Evolutionary conservation across 768 basidiomycete species (phyloP).

Genomic region (Suillus hirtellus): DNA sequence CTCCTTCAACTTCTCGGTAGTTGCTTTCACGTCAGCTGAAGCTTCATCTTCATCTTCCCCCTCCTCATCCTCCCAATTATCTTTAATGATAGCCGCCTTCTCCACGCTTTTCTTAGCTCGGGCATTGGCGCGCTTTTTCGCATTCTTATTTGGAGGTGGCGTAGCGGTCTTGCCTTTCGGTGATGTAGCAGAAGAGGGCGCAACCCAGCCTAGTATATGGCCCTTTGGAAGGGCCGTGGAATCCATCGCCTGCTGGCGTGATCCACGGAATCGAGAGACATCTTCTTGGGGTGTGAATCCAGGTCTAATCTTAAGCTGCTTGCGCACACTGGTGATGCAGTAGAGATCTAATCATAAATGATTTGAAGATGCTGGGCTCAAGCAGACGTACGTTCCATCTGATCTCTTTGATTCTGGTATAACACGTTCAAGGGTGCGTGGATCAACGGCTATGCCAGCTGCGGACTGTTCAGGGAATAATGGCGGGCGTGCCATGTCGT

Average conservation of each 20-base stretch:
- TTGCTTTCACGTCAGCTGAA: conserved; percentile 19
- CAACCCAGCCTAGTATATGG: conserved; percentile 81
- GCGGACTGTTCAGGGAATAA: conserved; percentile 67
- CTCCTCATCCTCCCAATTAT: conserved; percentile 79
- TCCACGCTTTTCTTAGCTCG: conserved; percentile 65
- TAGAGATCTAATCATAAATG: conserved; percentile 7
- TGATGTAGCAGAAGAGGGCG: conserved; percentile 50
- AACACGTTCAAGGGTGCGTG: conserved; percentile 82
- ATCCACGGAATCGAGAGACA: conserved; percentile 80
- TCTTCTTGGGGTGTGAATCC: conserved; percentile 97
- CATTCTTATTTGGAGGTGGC: conserved; percentile 69
- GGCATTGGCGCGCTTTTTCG: conserved; percentile 78
- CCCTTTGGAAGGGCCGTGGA: conserved; percentile 65
- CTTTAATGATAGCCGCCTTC: conserved; percentile 58
- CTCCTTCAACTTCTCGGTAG: conserved; percentile 26
- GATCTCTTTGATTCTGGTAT: conserved; percentile 80
- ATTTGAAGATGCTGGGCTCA: conserved; percentile 13
- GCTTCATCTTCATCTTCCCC: conserved; percentile 45
- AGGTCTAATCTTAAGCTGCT: conserved; percentile 86
- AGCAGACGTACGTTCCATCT: conserved; percentile 73
- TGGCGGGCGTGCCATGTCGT: conserved; percentile 71
- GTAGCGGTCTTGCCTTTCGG: conserved; percentile 29
- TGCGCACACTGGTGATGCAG: conserved; percentile 62
- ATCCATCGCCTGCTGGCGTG: conserved; percentile 74
- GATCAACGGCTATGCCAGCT: conserved; percentile 84